Percentiles rank a stretch among this genome's conserved stretches.
These are phyloP conservation scores for Batrachochytrium dendrobatidis DNA, from an alignment of 371 early-diverging fungal species.

Conservation along the genomic window DNA sequence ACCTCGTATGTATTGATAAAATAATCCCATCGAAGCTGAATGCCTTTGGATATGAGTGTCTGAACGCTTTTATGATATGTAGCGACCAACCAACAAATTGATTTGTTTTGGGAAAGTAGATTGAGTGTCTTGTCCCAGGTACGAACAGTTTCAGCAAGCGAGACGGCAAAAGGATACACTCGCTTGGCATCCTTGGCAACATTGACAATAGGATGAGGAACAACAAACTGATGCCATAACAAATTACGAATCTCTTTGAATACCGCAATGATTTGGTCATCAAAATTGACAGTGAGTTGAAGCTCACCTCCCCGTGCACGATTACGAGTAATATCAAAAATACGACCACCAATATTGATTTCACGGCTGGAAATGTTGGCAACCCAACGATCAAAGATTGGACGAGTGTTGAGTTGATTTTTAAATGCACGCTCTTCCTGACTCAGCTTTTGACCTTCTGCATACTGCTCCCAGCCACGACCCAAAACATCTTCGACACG, in stretches of 20 bases:
- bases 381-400: conserved; percentile 89
- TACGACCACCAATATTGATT: conserved; percentile 78
- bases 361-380: conserved; percentile 79
- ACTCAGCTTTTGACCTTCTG: conserved; percentile 91
- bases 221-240: conserved; percentile 83
- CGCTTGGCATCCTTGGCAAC: conserved; percentile 93
- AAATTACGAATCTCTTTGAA: conserved; percentile 97
- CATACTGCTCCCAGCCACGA: conserved; percentile 93
- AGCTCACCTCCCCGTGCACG: conserved; percentile 64
- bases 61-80: conserved; percentile 90
- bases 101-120: conserved; percentile 68
- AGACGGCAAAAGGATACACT: conserved; percentile 96
- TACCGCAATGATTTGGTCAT: conserved; percentile 84
- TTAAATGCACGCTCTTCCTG: conserved; percentile 86
- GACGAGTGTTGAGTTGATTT: conserved; percentile 83
- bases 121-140: conserved; percentile 85
- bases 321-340: conserved; percentile 83
- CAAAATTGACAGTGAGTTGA: conserved; percentile 88
- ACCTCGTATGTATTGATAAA: conserved; percentile 69
- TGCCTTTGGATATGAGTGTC: conserved; percentile 77
- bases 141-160: conserved; percentile 87
- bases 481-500: conserved; percentile 97
- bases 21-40: conserved; percentile 86
- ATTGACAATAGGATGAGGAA: conserved; percentile 88
- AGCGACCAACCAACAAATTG: conserved; percentile 74